phyloP scores from a whole-genome alignment of 129 eudicot species.

The Logfia minima region DNA sequence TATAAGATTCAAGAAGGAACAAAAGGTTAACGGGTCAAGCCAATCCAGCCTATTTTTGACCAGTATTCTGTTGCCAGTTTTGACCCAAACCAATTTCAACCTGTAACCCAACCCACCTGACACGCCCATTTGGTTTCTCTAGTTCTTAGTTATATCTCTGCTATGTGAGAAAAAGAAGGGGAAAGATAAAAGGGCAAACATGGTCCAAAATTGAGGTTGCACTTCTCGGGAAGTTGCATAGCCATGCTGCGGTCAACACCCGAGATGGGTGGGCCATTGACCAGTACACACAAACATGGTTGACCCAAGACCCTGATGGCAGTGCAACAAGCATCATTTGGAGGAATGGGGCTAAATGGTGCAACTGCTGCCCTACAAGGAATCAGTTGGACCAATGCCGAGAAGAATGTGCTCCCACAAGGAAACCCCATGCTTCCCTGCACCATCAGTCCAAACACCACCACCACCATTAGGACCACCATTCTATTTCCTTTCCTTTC shows the following conservation, averaged over 20 bases:
- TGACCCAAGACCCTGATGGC: conserved; percentile 82
- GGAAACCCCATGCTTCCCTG: conserved; percentile 47
- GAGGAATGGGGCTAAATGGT: conserved; percentile 83
- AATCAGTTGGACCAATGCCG: conserved; percentile 83
- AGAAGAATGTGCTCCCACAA: conserved; percentile 86
- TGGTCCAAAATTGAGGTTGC: conserved; percentile 81
- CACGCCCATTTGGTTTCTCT: not conserved
- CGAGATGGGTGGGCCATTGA: conserved; percentile 93
- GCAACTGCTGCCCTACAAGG: conserved; percentile 87
- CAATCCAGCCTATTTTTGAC: not conserved
- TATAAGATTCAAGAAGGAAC: not conserved
- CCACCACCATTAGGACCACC: conserved; percentile 33
- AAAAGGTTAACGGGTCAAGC: not conserved
- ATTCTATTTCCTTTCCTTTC: conserved; percentile 27
- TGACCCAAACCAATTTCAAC: not conserved
- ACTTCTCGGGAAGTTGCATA: conserved; percentile 87
- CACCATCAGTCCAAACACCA: conserved; percentile 39
- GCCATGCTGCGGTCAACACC: conserved; percentile 96
- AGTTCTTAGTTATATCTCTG: not conserved
- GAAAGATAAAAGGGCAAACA: conserved; percentile 41
- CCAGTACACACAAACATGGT: conserved; percentile 88
- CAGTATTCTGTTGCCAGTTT: not conserved
- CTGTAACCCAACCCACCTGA: not conserved
- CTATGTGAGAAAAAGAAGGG: not conserved
- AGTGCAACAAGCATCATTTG: conserved; percentile 80